phyloP scores from a whole-genome alignment of 192 early-diverging fungal species.

The Coemansia sp. region DNA sequence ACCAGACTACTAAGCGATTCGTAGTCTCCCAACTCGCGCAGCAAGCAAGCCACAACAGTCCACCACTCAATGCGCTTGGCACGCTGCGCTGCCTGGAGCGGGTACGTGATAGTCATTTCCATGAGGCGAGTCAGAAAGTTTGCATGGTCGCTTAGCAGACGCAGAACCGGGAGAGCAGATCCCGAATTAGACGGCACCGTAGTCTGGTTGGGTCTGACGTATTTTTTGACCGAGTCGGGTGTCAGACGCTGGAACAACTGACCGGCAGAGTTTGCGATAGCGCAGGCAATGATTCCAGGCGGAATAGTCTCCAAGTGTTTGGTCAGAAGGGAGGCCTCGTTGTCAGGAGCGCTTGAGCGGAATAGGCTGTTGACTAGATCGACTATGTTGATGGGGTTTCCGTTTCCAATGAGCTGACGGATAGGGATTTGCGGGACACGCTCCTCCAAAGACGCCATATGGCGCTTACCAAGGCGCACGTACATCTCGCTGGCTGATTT shows the following conservation, averaged over 20 bases:
- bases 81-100: conserved; percentile 36
- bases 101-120: conserved; percentile 40
- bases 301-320: conserved; percentile 40
- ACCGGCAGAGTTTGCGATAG: conserved; percentile 49
- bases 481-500: conserved; percentile 37
- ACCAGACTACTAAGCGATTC: conserved; percentile 51
- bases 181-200: background rate
- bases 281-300: conserved; percentile 48
- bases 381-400: conserved; percentile 22
- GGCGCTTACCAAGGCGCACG: conserved; percentile 34
- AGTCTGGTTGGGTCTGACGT: conserved; percentile 15
- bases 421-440: conserved; percentile 37
- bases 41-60: conserved; percentile 32
- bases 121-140: conserved; percentile 49
- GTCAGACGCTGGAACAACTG: conserved; percentile 49
- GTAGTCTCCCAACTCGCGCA: conserved; percentile 57
- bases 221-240: conserved; percentile 23
- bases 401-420: conserved; percentile 28
- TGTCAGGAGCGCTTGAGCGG: conserved; percentile 29
- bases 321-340: conserved; percentile 32
- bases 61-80: conserved; percentile 54
- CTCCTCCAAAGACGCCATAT: conserved; percentile 38
- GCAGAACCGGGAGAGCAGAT: conserved; percentile 23
- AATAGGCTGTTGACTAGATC: conserved; percentile 46
- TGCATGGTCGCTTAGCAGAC: conserved; percentile 51